Evolutionary conservation across 805 yeast species (phyloP), one percentile per base, ranked within the genome.

Genomic region (Candida sphagnicola): DNA sequence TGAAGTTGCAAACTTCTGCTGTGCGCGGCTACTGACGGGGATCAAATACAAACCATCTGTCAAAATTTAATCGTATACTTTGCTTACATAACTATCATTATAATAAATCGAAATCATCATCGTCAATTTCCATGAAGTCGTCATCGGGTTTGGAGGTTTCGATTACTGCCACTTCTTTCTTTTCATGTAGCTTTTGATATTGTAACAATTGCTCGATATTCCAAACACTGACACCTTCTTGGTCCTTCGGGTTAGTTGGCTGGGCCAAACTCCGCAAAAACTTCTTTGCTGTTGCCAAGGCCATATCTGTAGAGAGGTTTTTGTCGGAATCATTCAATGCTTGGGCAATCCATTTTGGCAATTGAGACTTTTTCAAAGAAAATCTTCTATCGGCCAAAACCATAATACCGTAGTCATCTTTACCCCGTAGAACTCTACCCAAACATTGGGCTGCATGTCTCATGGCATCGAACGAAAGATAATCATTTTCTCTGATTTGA

Each of bases 401-500:
- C 99, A 93, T 93, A 49, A 93, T 85, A 46, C 99, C 99, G 60
- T 93, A 93, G 67, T 93, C 99, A 56, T 93, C 97, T 59, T 93
- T 93, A 48, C 99, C 99, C 67, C 99, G 78, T 46, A 93, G 67
- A 39, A 93, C 99, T 57, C 99, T 80, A 8, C 99, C 99, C 54
- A 93, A 65, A 64, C 99, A 93, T 61, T 93, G 99, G 0, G 99
- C 98, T 3, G 98, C 99, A 65, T 93, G 99, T 56, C 99, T 79
- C 99, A 93, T 93, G 11, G 99, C 99, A 63, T 93, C 99, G 72
- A 93, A 93, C 8, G 98, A 90, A 28, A 93, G 59, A 57, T 93
- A 93, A 54, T 93, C 99, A 56, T 87, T 89, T 54, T 93, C 99
- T 46, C 88, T 75, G 40, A 93, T 91, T 52, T 89, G 95, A 58